Evolutionary conservation across 371 early-diverging fungal species (phyloP), one percentile per base, ranked within the genome.

Genomic region (Vairimorpha ceranae): DNA sequence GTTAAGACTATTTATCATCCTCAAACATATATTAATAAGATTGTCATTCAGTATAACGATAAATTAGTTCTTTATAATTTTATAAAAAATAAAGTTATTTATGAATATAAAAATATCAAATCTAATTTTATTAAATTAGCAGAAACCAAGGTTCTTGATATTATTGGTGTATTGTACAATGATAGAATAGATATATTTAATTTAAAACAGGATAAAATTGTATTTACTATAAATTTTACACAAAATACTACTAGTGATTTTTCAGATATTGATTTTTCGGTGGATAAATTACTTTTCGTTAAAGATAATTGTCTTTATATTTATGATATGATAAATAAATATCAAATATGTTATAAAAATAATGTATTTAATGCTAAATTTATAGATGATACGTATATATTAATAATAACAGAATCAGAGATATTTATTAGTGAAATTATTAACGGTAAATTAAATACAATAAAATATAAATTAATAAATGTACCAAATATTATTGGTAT

Each of bases 21-120:
- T 2, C 27, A 48, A 17, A 60, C 71, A 21, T 71, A 71, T 63
- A n/a, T 71, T 8, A 71, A 71, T 54, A 71, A 71, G 27, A 52
- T 71, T 45, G 19, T 71, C 23, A 15, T 71, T 21, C 2, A 58
- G 2, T 1, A 46, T n/a, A 43, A 52, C 27, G 59, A 45, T 27
- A 14, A 51, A 23, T 51, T 60, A 32, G 25, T 63, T 6, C 43
- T 71, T 14, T 71, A 32, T 51, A 71, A 71, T 27, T 61, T 71
- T 33, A 61, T 63, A 21, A 51, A 61, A 17, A 63, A 64, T 14
- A 71, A 52, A 54, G 33, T 43, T 8, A 27, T 71, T 23, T 71
- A 71, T 41, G 32, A 27, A 35, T 64, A 48, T 38, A 71, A 46
- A 46, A 23, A 33, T 6, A 43, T 71, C 30, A 27, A 43, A 17